Base-by-base conservation (phyloP, 208 protist species). In the Spongospora subterranea region DNA sequence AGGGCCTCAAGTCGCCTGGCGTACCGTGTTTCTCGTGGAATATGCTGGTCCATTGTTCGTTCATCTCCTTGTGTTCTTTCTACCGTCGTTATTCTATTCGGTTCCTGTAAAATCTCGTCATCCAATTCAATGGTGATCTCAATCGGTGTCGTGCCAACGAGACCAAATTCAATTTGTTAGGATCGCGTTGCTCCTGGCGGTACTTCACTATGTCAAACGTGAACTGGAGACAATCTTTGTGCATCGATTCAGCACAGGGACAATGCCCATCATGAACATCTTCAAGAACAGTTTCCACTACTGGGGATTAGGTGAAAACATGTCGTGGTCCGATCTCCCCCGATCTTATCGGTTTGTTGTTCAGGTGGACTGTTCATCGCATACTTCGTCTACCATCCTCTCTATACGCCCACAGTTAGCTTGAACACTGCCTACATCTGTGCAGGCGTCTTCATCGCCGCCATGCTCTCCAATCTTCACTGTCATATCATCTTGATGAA, bases 261-360 rank as follows among this genome's bases (percentile, higher is more conserved):
- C 97, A 77, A 98, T 98, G 97, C 97, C 97, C 65, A 77, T 98
- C 45, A 93, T 95, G 88, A 98, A 98, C 94, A 94, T 98, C 77
- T 95, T 98, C 93, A 98, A 98, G 94, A 98, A 98, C 95, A 97
- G 93, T 91, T 91, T 94, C 77, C 98, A 98, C 94, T 98, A 98
- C 95, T 98, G 96, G 96, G 95, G 94, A 91, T 97, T 97, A 93
- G 91, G 90, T 53, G 13, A 45, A 20, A 40, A 91, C 13, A 43
- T n/a, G 6, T 24, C 24, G 50, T 60, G 13, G 50, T 24, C 24
- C 24, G 41, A 40, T 93, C 17, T 29, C 88, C 0, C 41, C 0
- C 1, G 41, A 0, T 43, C 20, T 6, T 71, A 24, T 38, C 38
- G 24, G 24, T 92, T 88, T 92, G 1, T 45, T 45, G n/a, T 71